Percentiles rank a stretch among this genome's conserved stretches.
phyloP scores from a whole-genome alignment of 164 flowering plant species.

The Chimonanthus salicifolius region DNA sequence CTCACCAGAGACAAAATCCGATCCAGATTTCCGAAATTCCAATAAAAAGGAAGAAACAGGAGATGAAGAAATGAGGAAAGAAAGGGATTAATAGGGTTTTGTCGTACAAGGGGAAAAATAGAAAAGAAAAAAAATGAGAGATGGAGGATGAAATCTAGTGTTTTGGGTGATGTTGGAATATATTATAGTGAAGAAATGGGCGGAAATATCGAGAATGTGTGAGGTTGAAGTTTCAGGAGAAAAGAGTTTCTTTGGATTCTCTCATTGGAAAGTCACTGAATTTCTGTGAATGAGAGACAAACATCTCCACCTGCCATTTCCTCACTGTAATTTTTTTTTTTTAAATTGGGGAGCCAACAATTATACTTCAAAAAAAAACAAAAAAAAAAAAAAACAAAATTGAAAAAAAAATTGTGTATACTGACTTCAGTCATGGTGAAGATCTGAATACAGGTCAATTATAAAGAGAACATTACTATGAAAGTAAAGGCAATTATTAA shows the following conservation, averaged over 20 bases:
- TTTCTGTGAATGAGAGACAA: too few relatives aligned
- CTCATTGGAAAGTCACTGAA: too few relatives aligned
- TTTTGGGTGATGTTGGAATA: not conserved
- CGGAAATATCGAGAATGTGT: not conserved
- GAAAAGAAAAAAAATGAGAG: not conserved
- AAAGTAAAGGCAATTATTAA: too few relatives aligned
- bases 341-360: too few relatives aligned
- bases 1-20: not conserved
- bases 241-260: not conserved
- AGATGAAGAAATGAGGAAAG: not conserved
- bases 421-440: too few relatives aligned
- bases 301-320: too few relatives aligned
- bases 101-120: not conserved
- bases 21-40: not conserved
- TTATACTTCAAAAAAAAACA: too few relatives aligned
- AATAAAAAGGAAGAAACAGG: not conserved
- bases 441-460: too few relatives aligned
- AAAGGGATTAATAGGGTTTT: not conserved
- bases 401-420: too few relatives aligned
- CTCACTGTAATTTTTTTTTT: too few relatives aligned
- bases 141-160: not conserved
- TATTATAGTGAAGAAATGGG: not conserved
- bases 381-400: too few relatives aligned
- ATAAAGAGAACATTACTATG: too few relatives aligned
- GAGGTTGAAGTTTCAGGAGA: conserved; percentile 4